These are phyloP conservation scores for Arxiozyma telluris DNA, from an alignment of 1,139 yeast genomes.

Conservation along the genomic window DNA sequence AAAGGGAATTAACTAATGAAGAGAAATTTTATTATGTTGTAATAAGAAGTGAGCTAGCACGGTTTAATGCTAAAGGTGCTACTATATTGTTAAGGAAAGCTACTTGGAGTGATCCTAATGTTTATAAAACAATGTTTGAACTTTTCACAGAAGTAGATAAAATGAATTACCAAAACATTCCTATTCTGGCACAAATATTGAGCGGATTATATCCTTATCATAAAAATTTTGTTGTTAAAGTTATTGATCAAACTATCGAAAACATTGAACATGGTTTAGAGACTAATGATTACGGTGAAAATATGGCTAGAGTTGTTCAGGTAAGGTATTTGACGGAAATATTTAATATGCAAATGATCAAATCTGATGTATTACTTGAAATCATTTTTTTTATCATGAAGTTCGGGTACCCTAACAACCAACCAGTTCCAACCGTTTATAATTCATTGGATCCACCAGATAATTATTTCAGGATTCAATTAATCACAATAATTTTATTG, in stretches of 20 bases:
- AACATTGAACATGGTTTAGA: slow-evolving; percentile 59
- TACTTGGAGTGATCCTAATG: slow-evolving; percentile 40
- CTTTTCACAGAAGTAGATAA: slow-evolving; percentile 56
- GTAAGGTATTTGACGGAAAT: slow-evolving; percentile 54
- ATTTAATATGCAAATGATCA: slow-evolving; percentile 42
- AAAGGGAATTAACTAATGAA: slow-evolving; percentile 32
- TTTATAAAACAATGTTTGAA: slow-evolving; percentile 37
- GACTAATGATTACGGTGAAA: slow-evolving; percentile 47
- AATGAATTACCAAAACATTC: slow-evolving; percentile 49
- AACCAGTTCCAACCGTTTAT: slow-evolving; percentile 40
- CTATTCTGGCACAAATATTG: slow-evolving; percentile 43
- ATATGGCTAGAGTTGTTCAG: slow-evolving; percentile 56
- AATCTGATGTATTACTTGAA: slow-evolving; percentile 41
- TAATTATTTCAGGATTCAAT: slow-evolving; percentile 63
- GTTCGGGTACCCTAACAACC: slow-evolving; percentile 58
- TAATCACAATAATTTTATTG: slow-evolving; percentile 37
- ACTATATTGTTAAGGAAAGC: slow-evolving; percentile 38
- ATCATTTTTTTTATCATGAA: slow-evolving; percentile 53
- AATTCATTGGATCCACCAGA: slow-evolving; percentile 50
- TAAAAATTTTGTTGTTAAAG: slow-evolving; percentile 36
- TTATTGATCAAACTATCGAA: slow-evolving; percentile 63
- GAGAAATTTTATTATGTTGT: slow-evolving; percentile 45
- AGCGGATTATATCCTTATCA: slow-evolving; percentile 33
- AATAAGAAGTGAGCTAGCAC: slow-evolving; percentile 44
- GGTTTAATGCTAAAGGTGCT: slow-evolving; percentile 33